phyloP scores from a whole-genome alignment of 2,329 filamentous ascomycete species.

The Colletotrichum sp. region DNA sequence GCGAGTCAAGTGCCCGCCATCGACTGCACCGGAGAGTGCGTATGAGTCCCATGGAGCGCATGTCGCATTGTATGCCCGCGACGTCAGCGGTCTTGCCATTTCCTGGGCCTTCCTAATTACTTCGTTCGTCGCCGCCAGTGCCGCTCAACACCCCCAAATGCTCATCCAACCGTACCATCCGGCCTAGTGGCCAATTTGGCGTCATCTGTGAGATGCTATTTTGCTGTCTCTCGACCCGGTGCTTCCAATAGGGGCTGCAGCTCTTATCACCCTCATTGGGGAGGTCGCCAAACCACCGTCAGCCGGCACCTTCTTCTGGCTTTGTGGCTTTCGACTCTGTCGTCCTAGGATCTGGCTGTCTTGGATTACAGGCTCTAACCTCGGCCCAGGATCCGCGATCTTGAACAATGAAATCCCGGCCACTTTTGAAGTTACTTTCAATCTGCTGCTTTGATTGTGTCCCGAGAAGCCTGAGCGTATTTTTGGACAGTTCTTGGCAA shows the following conservation, averaged over 20 bases:
- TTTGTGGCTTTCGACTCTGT: neutral
- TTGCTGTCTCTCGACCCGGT: neutral
- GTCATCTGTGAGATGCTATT: neutral
- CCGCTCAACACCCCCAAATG: neutral
- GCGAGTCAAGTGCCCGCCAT: slow-evolving; percentile 18
- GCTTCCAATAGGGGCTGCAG: neutral
- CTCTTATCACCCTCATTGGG: neutral
- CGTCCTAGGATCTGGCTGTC: neutral
- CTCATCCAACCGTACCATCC: neutral
- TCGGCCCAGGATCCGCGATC: neutral
- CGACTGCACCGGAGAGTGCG: neutral
- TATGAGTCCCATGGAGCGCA: neutral
- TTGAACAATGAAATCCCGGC: neutral
- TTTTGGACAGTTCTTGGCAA: neutral
- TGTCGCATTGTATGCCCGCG: slow-evolving; percentile 3
- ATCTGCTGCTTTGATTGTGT: neutral
- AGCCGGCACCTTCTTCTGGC: neutral
- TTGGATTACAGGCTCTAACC: neutral
- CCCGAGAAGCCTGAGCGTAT: neutral
- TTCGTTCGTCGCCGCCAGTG: neutral
- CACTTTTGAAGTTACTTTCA: neutral
- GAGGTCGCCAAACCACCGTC: neutral
- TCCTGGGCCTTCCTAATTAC: neutral
- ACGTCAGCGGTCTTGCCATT: neutral
- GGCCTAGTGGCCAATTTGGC: neutral